phyloP scores from a whole-genome alignment of 345 rosid species.

The Bruguiera sexangula region DNA sequence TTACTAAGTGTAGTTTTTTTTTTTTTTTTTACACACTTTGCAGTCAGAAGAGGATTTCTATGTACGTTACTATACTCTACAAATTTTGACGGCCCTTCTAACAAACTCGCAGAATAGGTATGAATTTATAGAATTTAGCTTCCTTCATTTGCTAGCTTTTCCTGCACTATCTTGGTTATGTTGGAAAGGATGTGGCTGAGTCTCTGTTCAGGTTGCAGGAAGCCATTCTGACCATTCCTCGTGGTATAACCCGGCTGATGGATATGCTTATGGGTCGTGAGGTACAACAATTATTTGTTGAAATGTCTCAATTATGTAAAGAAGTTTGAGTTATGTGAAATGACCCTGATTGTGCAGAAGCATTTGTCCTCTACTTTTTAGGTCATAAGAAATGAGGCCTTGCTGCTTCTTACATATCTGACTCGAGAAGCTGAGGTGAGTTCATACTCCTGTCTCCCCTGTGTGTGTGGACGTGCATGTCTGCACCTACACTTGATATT shows the following conservation, averaged over 20 bases:
- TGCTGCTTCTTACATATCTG: conserved; percentile 87
- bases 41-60: conserved; percentile 98
- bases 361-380: conserved; percentile 34
- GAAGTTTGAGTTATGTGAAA: neutral
- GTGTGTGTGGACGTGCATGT: too few species aligned
- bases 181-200: conserved; percentile 36
- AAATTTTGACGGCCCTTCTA: conserved; percentile 91
- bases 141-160: conserved; percentile 5
- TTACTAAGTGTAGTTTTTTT: neutral
- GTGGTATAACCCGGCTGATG: conserved; percentile 96
- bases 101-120: conserved; percentile 89
- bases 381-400: conserved; percentile 95
- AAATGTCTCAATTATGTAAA: neutral
- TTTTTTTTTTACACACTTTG: conserved; percentile 17
- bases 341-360: neutral
- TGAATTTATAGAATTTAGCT: conserved; percentile 16
- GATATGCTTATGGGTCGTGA: conserved; percentile 99
- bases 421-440: conserved; percentile 96
- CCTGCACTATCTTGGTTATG: conserved; percentile 8
- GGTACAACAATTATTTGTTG: conserved; percentile 37
- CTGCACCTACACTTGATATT: neutral
- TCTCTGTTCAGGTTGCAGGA: conserved; percentile 91
- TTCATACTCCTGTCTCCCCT: neutral
- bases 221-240: conserved; percentile 93
- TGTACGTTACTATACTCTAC: conserved; percentile 91